These are phyloP conservation scores for Fusarium sarcochroum DNA, from an alignment of 2,329 filamentous ascomycete species.

Conservation along the genomic window DNA sequence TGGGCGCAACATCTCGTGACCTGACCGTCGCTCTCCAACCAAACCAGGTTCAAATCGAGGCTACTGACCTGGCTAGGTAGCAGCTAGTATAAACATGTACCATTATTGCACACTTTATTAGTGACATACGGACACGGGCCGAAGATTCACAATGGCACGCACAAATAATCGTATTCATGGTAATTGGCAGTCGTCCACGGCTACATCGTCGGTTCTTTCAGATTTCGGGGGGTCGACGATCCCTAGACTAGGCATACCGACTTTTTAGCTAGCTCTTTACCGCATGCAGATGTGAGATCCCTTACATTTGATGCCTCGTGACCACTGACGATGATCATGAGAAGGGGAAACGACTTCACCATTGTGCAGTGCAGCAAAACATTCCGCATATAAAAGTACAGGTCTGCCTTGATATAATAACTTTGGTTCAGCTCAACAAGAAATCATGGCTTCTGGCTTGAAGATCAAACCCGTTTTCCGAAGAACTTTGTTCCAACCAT, in stretches of 20 bases:
- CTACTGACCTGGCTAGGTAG: background rate
- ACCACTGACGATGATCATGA: background rate
- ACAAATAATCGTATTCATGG: too few species aligned
- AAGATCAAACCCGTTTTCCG: too few species aligned
- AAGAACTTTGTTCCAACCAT: background rate
- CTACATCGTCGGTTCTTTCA: too few species aligned
- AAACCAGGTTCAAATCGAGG: slow-evolving; percentile 1
- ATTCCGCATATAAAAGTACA: background rate
- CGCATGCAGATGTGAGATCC: too few species aligned
- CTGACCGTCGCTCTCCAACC: background rate
- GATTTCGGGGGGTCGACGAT: too few species aligned
- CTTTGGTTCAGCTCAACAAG: rapidly evolving
- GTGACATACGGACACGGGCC: too few species aligned
- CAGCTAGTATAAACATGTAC: too few species aligned
- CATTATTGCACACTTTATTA: too few species aligned
- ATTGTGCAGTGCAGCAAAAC: background rate
- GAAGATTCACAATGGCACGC: too few species aligned
- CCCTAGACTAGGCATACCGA: background rate
- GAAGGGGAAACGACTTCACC: background rate
- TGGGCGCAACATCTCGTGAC: background rate
- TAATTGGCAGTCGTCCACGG: too few species aligned
- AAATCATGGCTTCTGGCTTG: background rate
- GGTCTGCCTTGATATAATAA: rapidly evolving
- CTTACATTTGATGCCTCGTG: too few species aligned
- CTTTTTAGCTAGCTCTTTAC: too few species aligned